Evolutionary conservation across 75 land plant species (phyloP), one percentile per base, ranked within the genome.

Genomic region (Pinus tabuliformis): DNA sequence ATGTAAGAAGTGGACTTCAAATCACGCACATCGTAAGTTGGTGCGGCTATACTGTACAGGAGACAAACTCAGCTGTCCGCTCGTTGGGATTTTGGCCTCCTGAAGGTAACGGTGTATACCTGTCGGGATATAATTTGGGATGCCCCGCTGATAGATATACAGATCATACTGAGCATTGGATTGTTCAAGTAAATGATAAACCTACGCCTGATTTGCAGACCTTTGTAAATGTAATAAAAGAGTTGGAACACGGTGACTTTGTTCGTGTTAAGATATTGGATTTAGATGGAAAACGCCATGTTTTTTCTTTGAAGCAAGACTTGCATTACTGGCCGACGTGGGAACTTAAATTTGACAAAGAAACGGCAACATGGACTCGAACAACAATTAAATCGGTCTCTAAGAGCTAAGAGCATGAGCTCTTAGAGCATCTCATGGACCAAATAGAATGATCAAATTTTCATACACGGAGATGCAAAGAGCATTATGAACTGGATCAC

Each of bases 251-350:
- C 73, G 91, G 88, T 28, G 86, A 86, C 42, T 92, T 92, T 84
- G 98, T 92, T 6, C 95, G 91, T 1, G 86, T 92, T 9, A 90
- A 86, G 80, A 92, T 89, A 8, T 84, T 92, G 17, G 86, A 95
- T 73, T 83, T 92, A 80, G 90, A 92, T 74, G 98, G 98, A 2
- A 95, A 90, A 82, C 92, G 90, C 15, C 85, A 90, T 16, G 98
- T 95, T 42, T 68, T 92, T 33, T 88, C 98, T 15, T 45, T 95
- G 78, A 95, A 92, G 83, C 98, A 95, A 76, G 95, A 95, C 75
- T 83, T 95, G 59, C 95, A 92, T 78, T 95, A 95, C 59, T 95
- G 98, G 95, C 98, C 95, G 30, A 92, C 98, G 37, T 95, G 95
- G 95, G 95, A 95, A 73, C 83, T 95, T 18, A 78, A 76, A 59